Evolutionary conservation across 2,329 filamentous ascomycete species (phyloP), one percentile per base, ranked within the genome.

Genomic region (Alternaria conjuncta): DNA sequence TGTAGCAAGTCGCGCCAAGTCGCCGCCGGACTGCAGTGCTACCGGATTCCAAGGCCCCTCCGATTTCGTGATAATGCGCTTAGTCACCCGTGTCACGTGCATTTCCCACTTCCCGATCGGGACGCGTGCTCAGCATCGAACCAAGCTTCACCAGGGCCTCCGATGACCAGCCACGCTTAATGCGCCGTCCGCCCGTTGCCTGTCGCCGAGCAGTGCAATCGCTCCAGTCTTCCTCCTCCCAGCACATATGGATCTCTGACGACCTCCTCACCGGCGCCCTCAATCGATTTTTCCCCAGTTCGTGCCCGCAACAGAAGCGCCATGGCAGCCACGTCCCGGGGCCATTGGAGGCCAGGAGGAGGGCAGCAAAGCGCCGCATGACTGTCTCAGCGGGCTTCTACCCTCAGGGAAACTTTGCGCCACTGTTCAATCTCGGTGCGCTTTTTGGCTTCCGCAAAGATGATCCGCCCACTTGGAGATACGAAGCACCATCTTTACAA

Each of bases 301-400:
- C 78, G 61, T 81, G 79, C 66, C 74, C 78, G 44, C 82, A 84
- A 63, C 82, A 83, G 67, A 78, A 78, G 72, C 84, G 87, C 66
- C 81, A 87, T 84, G 87, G 86, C 68, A 89, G 87, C 80, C 83
- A 84, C 67, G 85, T 88, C 4, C 88, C 88, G 11, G 88, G 88
- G 3, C 88, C 88, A 72, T 80, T 90, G 79, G 88, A 90, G 78
- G 87, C 88, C 49, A 84, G 85, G 65, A 82, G 84, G 72, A 82
- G 88, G 56, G 80, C 85, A 49, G 81, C 86, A 3, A 88, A 84
- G 75, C 82, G 88, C 58, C 83, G 84, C 57, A 88, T 89, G 79
- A 86, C 75, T 82, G 56, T 82, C 9, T 72, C 75, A 44, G 70
- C 80, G 18, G 71, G 85, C 11, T 82, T 84, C 32, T 76, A 79